These are phyloP conservation scores for Monilinia fructigena DNA, from an alignment of 2,329 filamentous ascomycete species.

Conservation along the genomic window DNA sequence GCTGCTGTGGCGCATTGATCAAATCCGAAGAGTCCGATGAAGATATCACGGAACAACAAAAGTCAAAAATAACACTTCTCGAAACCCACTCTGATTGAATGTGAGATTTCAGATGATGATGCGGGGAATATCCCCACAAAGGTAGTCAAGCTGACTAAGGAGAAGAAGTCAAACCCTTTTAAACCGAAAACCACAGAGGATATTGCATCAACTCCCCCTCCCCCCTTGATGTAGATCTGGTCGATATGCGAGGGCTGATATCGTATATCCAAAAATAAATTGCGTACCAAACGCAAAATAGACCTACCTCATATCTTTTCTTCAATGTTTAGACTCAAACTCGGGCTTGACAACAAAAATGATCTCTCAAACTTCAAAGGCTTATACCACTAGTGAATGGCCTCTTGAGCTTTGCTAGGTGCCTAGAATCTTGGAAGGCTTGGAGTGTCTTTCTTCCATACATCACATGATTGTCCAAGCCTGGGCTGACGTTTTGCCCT, in stretches of 20 bases:
- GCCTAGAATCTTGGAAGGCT: too few relatives aligned
- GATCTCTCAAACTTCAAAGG: too few relatives aligned
- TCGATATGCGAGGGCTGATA: slow-evolving; percentile 1
- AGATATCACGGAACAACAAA: not conserved
- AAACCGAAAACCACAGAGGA: slow-evolving; percentile 17
- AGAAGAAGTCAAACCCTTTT: slow-evolving; percentile 23
- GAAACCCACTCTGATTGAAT: not conserved
- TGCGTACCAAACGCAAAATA: not conserved
- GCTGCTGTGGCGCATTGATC: not conserved
- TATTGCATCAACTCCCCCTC: not conserved
- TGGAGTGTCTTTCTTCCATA: too few relatives aligned
- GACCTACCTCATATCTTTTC: too few relatives aligned
- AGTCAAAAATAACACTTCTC: not conserved
- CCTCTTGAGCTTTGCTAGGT: too few relatives aligned
- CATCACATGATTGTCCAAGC: too few relatives aligned
- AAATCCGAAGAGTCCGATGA: slow-evolving; percentile 5
- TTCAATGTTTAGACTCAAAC: too few relatives aligned
- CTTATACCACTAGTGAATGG: too few relatives aligned
- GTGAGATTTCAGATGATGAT: not conserved
- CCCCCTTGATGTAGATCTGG: not conserved
- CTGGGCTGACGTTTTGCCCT: not conserved
- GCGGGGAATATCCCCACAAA: not conserved
- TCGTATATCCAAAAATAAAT: too few relatives aligned
- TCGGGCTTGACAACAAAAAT: too few relatives aligned
- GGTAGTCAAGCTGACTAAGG: slow-evolving; percentile 10